A percentile compares a stretch with the other conserved stretches of the same genome.
These are phyloP conservation scores for Melanopsichium pennsylvanicum DNA, from an alignment of 1,284 basidiomycete species.

Conservation along the genomic window DNA sequence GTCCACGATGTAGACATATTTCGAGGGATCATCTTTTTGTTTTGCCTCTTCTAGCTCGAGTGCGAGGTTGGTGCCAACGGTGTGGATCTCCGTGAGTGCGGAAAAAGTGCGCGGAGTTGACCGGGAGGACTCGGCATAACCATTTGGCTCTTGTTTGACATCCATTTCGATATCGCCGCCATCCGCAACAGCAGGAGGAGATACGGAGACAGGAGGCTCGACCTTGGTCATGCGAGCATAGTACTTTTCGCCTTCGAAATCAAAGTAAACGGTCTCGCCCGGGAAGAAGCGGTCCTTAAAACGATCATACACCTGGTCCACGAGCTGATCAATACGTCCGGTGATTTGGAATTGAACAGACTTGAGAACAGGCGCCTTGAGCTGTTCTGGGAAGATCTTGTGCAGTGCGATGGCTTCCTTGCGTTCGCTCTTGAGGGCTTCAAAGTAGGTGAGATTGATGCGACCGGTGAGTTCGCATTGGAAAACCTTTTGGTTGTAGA, in stretches of 20 bases:
- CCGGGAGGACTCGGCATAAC: constrained; percentile 20
- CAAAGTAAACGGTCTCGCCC: constrained; percentile 72
- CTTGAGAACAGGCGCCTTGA: constrained; percentile 88
- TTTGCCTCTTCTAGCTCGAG: constrained; percentile 77
- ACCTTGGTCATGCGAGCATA: constrained; percentile 79
- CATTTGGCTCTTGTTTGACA: constrained; percentile 26
- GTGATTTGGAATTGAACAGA: constrained; percentile 92
- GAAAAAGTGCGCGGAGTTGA: constrained; percentile 9
- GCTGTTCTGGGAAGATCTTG: constrained; percentile 85
- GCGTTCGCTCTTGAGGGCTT: constrained; percentile 88
- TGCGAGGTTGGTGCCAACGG: constrained; percentile 81
- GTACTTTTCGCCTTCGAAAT: constrained; percentile 70
- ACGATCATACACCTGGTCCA: constrained; percentile 91
- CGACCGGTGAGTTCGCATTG: constrained; percentile 95
- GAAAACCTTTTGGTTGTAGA: constrained; percentile 90
- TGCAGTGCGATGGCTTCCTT: constrained; percentile 87
- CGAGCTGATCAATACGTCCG: constrained; percentile 90
- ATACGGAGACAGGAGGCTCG: constrained; percentile 70
- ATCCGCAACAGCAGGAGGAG: background rate
- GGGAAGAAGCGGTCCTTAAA: constrained; percentile 94
- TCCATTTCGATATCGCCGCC: constrained; percentile 8
- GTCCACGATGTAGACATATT: constrained; percentile 88
- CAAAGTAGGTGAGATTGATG: constrained; percentile 89
- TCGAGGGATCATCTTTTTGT: constrained; percentile 77
- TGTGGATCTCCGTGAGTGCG: constrained; percentile 68